These are phyloP conservation scores for Diaporthe sp. DNA, from an alignment of 2,329 filamentous ascomycete species.

Conservation along the genomic window DNA sequence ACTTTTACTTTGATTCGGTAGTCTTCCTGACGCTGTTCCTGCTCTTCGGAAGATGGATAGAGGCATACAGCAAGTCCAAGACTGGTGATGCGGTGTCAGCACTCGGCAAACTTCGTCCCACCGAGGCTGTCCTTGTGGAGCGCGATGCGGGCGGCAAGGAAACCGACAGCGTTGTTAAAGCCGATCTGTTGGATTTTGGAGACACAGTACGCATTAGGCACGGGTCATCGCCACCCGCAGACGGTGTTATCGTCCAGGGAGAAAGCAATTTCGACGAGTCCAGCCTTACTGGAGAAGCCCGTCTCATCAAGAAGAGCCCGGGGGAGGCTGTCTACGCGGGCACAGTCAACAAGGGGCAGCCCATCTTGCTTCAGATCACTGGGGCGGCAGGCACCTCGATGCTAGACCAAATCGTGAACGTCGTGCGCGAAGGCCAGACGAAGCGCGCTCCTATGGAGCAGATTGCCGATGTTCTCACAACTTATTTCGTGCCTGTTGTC, in stretches of 20 bases:
- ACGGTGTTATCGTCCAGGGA: slow-evolving; percentile 76
- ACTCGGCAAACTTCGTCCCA: slow-evolving; percentile 82
- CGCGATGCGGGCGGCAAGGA: slow-evolving; percentile 53
- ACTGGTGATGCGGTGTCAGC: slow-evolving; percentile 88
- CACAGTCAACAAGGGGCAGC: slow-evolving; percentile 78
- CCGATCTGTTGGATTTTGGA: slow-evolving; percentile 82
- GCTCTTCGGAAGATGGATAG: slow-evolving; percentile 79
- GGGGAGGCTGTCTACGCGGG: slow-evolving; percentile 79
- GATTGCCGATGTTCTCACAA: slow-evolving; percentile 79
- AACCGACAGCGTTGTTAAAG: slow-evolving; percentile 58
- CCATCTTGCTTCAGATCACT: slow-evolving; percentile 74
- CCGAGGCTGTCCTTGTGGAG: slow-evolving; percentile 79
- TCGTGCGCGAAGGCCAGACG: slow-evolving; percentile 83
- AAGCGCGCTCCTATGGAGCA: slow-evolving; percentile 82
- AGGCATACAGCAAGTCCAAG: slow-evolving; percentile 92
- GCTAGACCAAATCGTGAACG: slow-evolving; percentile 84
- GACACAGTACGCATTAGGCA: slow-evolving; percentile 82
- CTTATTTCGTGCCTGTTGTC: slow-evolving; percentile 82
- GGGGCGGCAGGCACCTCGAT: slow-evolving; percentile 78
- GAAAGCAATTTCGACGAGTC: slow-evolving; percentile 87
- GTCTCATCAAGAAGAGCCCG: slow-evolving; percentile 71
- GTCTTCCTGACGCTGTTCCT: slow-evolving; percentile 93
- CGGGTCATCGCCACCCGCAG: slow-evolving; percentile 86
- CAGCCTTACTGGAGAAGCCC: slow-evolving; percentile 86
- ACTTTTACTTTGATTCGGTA: slow-evolving; percentile 91